Evolutionary conservation across 305 asterid species (phyloP).

Genomic region (Fraxinus platypoda): DNA sequence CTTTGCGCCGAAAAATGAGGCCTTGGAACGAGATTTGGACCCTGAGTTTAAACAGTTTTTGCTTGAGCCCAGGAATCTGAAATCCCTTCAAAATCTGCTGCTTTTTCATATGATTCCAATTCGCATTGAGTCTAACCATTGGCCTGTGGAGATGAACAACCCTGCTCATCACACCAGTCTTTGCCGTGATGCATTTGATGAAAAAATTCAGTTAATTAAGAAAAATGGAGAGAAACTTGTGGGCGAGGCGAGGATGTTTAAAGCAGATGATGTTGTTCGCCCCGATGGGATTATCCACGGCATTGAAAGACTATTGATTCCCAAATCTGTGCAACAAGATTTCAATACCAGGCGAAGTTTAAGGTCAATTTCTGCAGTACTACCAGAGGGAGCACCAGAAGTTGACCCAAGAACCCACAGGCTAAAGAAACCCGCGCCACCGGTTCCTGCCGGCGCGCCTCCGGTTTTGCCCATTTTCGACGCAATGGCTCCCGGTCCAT

Average conservation of each 20-base stretch:
- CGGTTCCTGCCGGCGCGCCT: conserved; percentile 63
- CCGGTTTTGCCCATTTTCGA: conserved; percentile 69
- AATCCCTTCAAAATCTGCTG: conserved; percentile 65
- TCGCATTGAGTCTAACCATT: conserved; percentile 52
- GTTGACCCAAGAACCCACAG: conserved; percentile 86
- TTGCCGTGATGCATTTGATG: conserved; percentile 42
- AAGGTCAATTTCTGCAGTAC: conserved; percentile 65
- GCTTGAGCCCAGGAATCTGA: conserved; percentile 76
- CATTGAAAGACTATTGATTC: conserved; percentile 64
- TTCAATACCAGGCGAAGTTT: conserved; percentile 78
- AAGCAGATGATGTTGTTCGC: conserved; percentile 60
- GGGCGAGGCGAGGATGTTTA: conserved; percentile 44
- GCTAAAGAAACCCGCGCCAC: conserved; percentile 49
- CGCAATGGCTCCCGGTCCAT: conserved; percentile 93
- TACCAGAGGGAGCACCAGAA: conserved; percentile 88
- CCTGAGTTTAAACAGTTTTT: conserved; percentile 76
- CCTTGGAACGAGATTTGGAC: conserved; percentile 59
- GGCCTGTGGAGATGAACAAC: conserved; percentile 26
- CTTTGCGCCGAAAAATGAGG: conserved; percentile 82
- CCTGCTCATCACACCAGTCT: conserved; percentile 43
- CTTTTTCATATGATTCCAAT: conserved; percentile 75
- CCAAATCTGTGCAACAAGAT: conserved; percentile 76
- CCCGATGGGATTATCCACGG: conserved; percentile 97
- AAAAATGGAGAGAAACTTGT: conserved; percentile 48
- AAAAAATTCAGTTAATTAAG: conserved; percentile 34